Evolutionary conservation across 2,329 filamentous ascomycete genomes (phyloP), one percentile per base, ranked within the genome.

Genomic region (Ceratocystis eucalypticola): DNA sequence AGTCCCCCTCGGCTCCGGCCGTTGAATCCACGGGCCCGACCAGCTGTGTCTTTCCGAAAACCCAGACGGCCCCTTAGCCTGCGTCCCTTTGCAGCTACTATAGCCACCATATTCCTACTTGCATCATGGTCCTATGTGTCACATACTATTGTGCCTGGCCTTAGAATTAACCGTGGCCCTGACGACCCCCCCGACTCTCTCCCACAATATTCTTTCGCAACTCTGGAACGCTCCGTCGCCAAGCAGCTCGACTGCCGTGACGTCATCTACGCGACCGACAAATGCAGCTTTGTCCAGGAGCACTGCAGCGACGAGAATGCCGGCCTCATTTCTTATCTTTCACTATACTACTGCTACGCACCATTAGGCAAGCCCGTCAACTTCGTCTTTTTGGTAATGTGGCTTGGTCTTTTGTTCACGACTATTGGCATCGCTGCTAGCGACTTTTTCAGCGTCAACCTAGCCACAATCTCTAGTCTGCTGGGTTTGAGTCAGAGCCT

Each of bases 371-470:
- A 90, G 72, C 86, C 88, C 0, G 70, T 96, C 59, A 91, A 89
- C n/a, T 95, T 99, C 72, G 74, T 80, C 25, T 78, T 96, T 53
- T 79, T 99, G 59, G 82, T 90, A 17, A 71, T 86, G 68, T 99
- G 94, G 94, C 83, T 96, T 5, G 88, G 84, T 46, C 78, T 97
- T 65, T 84, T 99, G 6, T 99, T 99, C 77, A 93, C 89, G 71
- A 97, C 94, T 15, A 96, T 99, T 70, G 94, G 94, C 68, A 96
- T 99, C 70, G 94, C 94, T 15, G 94, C 94, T 25, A 96, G 91
- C 76, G 94, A 99, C 77, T 99, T 99, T 79, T 94, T 99, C 77
- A 97, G 92, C 76, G 85, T 97, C 77, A 96, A 99, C 73, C 82
- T 99, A 44, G 94, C 89, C 75, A 97, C 94, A 12, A 94, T 99